These are phyloP conservation scores for Populus euphratica DNA, from an alignment of 345 rosid genomes.

Conservation along the genomic window DNA sequence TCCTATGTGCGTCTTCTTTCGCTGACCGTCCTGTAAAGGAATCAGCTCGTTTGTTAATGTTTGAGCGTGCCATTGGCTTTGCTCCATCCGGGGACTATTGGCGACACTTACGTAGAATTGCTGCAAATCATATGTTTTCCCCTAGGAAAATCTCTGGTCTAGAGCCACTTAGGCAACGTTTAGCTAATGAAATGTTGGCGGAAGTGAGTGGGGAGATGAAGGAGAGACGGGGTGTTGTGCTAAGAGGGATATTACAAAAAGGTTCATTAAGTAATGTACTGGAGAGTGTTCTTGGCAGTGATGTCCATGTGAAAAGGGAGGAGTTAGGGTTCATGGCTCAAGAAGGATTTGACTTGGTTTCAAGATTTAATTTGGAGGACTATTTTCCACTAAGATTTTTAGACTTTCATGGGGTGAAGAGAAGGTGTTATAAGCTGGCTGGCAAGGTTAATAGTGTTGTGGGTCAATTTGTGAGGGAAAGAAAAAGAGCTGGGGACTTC, in stretches of 20 bases:
- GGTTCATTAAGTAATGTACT: slow-evolving; percentile 47
- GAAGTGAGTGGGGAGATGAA: slow-evolving; percentile 27
- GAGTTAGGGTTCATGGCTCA: slow-evolving; percentile 41
- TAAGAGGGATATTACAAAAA: slow-evolving; percentile 41
- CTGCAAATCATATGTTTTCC: slow-evolving; percentile 53
- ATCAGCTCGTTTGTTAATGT: slow-evolving; percentile 54
- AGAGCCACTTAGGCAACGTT: slow-evolving; percentile 32
- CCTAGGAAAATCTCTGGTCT: slow-evolving; percentile 39
- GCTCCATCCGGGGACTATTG: slow-evolving; percentile 57
- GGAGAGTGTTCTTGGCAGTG: slow-evolving; percentile 53
- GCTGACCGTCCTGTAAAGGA: slow-evolving; percentile 59
- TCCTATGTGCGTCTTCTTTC: slow-evolving; percentile 47
- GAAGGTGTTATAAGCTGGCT: slow-evolving; percentile 47
- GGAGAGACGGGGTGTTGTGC: slow-evolving; percentile 24
- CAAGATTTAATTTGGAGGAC: slow-evolving; percentile 52
- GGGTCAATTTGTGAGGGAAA: slow-evolving; percentile 41
- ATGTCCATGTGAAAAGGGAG: slow-evolving; percentile 2
- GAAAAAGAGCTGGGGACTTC: slow-evolving; percentile 11
- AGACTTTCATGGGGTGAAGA: slow-evolving; percentile 58
- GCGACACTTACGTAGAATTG: slow-evolving; percentile 51
- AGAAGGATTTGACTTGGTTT: slow-evolving; percentile 56
- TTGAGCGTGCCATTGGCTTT: slow-evolving; percentile 69
- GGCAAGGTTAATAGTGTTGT: slow-evolving; percentile 36
- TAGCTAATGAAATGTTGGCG: slow-evolving; percentile 36
- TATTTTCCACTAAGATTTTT: slow-evolving; percentile 44